Evolutionary conservation across 805 yeast species (phyloP), one percentile per base, ranked within the genome.

Genomic region (Hanseniaspora nectarophila): DNA sequence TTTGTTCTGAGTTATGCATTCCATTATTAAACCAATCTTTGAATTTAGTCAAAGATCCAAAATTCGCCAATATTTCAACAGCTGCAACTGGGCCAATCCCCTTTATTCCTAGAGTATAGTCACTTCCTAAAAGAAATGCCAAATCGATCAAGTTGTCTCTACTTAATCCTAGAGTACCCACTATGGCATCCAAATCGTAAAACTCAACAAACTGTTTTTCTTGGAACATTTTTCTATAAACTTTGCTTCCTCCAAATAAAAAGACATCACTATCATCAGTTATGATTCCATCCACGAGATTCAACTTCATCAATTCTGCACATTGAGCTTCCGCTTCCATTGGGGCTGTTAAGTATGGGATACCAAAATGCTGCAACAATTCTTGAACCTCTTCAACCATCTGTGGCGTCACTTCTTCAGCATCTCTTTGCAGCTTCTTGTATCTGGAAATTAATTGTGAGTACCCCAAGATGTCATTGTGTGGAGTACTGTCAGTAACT

Each of bases 301-400:
- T 77, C 21, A 88, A 64, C n/a, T 66, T 61, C 37, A 78, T 65
- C 6, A 92, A 67, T 57, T 82, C 85, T 0, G 95, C 96, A 68
- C 99, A 92, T 61, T 92, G 98, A 0, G 98, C 97, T 68, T 92
- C 99, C 1, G 98, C 98, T 67, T 92, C 99, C 89, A 87, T 87
- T 0, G 98, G 99, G 0, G 98, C 97, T 0, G 95, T 85, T 9
- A 92, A 75, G 58, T 78, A 92, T 0, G 99, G 99, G 4, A 92
- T 84, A 1, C 98, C 98, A 71, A 92, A 92, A 51, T 90, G 67
- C 28, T 83, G 76, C 8, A 92, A 70, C 39, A 92, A 70, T 56
- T 88, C 95, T 66, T 92, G 96, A 18, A 95, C 92, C 62, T 92
- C 97, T 35, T 73, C 72, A 23, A 90, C 76, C 97, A 92, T 92